phyloP scores from a whole-genome alignment of 352 stramenopile species.

The Bremia lactucae region DNA sequence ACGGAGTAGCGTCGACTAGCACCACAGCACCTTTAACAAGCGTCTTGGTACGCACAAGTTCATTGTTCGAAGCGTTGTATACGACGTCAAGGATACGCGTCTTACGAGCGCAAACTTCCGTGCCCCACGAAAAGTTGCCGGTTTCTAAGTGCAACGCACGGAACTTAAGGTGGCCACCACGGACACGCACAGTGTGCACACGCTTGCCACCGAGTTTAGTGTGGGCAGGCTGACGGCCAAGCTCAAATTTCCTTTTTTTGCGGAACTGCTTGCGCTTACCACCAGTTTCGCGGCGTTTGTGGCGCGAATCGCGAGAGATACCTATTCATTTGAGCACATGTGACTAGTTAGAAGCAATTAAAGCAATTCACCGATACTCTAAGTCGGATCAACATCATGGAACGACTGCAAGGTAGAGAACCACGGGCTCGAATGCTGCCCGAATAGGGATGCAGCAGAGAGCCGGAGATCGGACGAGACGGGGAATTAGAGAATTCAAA shows the following conservation, averaged over 20 bases:
- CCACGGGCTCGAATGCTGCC: conserved; percentile 80
- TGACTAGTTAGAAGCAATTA: conserved; percentile 6
- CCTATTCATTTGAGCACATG: conserved; percentile 46
- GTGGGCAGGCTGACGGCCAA: conserved; percentile 94
- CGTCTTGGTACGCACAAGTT: conserved; percentile 99
- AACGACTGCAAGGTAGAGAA: conserved; percentile 14
- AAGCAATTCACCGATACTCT: conserved; percentile 6
- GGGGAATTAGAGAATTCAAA: conserved; percentile 20
- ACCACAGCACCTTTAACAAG: conserved; percentile 99
- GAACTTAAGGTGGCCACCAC: conserved; percentile 98
- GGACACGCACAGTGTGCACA: conserved; percentile 91
- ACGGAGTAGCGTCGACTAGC: conserved; percentile 96
- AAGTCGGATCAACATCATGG: conserved; percentile 9
- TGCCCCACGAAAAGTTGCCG: conserved; percentile 99
- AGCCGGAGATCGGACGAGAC: conserved; percentile 34
- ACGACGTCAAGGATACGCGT: conserved; percentile 98
- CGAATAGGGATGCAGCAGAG: conserved; percentile 85
- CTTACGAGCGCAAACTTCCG: conserved; percentile 95
- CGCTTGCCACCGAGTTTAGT: conserved; percentile 98
- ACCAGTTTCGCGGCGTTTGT: conserved; percentile 99
- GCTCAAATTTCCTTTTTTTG: conserved; percentile 99
- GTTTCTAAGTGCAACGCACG: conserved; percentile 95
- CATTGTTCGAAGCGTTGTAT: conserved; percentile 99
- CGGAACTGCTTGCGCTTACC: conserved; percentile 94
- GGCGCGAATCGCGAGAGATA: conserved; percentile 99